Conservation (phyloP, 371 early-diverging fungal genomes). For the Rhizomucor pusillus region DNA sequence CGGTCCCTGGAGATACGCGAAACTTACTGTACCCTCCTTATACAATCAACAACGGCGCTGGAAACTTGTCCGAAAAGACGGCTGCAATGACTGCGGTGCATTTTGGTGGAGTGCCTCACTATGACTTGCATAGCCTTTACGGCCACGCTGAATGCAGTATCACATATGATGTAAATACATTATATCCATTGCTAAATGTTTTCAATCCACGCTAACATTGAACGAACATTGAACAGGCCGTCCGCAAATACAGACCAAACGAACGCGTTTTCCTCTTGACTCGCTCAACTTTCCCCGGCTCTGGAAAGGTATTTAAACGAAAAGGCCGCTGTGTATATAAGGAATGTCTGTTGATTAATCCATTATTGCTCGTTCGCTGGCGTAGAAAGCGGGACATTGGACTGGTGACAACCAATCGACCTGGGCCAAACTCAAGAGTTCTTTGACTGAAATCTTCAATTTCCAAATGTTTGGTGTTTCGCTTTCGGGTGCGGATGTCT, state of each 20-base stretch:
- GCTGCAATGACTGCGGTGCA: constrained; percentile 57
- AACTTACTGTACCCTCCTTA: constrained; percentile 37
- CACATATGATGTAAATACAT: constrained; percentile 44
- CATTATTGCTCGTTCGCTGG: too few relatives aligned
- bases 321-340: too few relatives aligned
- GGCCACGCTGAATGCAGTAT: constrained; percentile 55
- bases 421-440: constrained; percentile 53
- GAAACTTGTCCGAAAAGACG: constrained; percentile 52
- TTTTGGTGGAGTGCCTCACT: constrained; percentile 51
- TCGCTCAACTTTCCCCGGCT: constrained; percentile 66
- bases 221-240: constrained; percentile 17
- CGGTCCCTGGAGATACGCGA: constrained; percentile 21
- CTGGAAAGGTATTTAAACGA: constrained; percentile 55
- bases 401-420: constrained; percentile 57
- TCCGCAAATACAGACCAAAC: constrained; percentile 30
- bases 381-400: constrained; percentile 8
- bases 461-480: constrained; percentile 69
- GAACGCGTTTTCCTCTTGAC: constrained; percentile 67
- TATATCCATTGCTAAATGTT: neutral
- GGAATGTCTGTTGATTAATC: too few relatives aligned
- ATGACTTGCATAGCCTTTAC: constrained; percentile 67
- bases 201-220: too few relatives aligned
- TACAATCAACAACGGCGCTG: constrained; percentile 34
- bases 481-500: constrained; percentile 69
- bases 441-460: constrained; percentile 57